Evolutionary conservation across 2,329 filamentous ascomycete genomes (phyloP).

Genomic region (Penicillium psychrosexuale): DNA sequence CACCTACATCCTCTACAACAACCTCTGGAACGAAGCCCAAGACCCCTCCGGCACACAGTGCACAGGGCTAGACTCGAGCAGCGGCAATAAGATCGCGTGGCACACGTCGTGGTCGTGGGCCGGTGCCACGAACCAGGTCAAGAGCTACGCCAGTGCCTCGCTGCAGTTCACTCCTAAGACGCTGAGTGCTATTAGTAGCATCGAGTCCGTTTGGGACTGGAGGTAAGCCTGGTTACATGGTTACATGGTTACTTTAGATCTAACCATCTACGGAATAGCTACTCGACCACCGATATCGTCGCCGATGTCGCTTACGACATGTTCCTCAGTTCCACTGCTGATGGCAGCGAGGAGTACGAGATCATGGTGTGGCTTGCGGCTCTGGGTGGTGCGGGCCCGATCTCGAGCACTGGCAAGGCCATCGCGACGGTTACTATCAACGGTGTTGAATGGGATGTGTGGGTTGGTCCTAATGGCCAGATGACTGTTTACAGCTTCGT

Average conservation of each 20-base stretch:
- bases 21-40: slow-evolving; percentile 49
- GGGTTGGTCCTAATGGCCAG: slow-evolving; percentile 57
- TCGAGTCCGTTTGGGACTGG: slow-evolving; percentile 49
- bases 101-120: slow-evolving; percentile 47
- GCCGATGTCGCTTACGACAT: slow-evolving; percentile 62
- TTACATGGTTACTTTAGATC: neutral
- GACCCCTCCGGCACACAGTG: slow-evolving; percentile 44
- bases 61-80: slow-evolving; percentile 40
- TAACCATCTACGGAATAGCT: slow-evolving; percentile 30
- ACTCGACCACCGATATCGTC: slow-evolving; percentile 50
- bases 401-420: slow-evolving; percentile 48
- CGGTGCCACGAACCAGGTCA: slow-evolving; percentile 38
- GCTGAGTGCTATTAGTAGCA: slow-evolving; percentile 39
- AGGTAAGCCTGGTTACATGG: slow-evolving; percentile 28
- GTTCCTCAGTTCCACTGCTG: slow-evolving; percentile 53
- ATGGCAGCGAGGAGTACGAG: slow-evolving; percentile 54
- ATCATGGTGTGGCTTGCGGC: slow-evolving; percentile 65
- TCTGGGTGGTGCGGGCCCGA: slow-evolving; percentile 57
- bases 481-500: slow-evolving; percentile 61
- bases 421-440: slow-evolving; percentile 55
- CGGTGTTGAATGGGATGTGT: slow-evolving; percentile 57
- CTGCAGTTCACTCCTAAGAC: slow-evolving; percentile 36
- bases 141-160: slow-evolving; percentile 48
- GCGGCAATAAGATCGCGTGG: slow-evolving; percentile 41
- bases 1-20: slow-evolving; percentile 52